A percentile compares a stretch with the other conserved stretches of the same genome.
Evolutionary conservation across 257 asterid genomes (phyloP).

Genomic region (Nicotiana attenuata): DNA sequence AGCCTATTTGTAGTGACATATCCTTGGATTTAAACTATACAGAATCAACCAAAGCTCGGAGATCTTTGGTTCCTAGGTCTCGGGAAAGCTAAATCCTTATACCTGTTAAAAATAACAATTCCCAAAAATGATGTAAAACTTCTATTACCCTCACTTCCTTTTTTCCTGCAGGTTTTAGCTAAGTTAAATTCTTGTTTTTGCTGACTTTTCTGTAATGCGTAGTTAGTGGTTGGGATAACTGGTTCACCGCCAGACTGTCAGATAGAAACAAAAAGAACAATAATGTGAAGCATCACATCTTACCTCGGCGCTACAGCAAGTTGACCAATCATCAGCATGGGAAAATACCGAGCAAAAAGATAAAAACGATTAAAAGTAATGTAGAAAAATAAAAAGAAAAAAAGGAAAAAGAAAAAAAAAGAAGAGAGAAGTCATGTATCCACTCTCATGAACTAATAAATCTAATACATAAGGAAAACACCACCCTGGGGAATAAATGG

Average conservation of each 20-base stretch:
- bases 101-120: neutral
- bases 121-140: neutral
- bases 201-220: neutral
- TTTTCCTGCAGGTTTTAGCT: neutral
- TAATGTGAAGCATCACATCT: neutral
- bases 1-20: neutral
- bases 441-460: neutral
- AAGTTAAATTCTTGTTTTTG: neutral
- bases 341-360: neutral
- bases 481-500: neutral
- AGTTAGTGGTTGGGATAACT: neutral
- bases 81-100: neutral
- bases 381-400: neutral
- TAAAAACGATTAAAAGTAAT: neutral
- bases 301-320: conserved; percentile 53
- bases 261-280: neutral
- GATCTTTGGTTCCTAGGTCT: neutral
- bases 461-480: neutral
- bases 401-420: neutral
- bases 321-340: conserved; percentile 19
- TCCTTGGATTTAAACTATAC: neutral
- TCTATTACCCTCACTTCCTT: neutral
- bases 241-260: neutral
- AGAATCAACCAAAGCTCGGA: neutral
- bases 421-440: conserved; percentile 7